Base-by-base conservation (phyloP, 176 grass and related monocot genomes). In the Phyllostachys edulis region DNA sequence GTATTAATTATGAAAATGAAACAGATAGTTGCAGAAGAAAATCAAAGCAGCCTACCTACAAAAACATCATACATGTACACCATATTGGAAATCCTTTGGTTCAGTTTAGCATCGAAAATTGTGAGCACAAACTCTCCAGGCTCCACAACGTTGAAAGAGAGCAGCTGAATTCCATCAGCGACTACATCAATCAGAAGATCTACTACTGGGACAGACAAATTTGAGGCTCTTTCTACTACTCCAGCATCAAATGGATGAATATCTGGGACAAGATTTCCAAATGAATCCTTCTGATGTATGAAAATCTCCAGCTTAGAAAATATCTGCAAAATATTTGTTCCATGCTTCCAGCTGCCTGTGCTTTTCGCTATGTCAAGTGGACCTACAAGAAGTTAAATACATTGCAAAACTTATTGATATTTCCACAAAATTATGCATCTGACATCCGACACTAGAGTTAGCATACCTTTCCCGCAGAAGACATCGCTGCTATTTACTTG, bases 251-350 rank as follows among this genome's bases (percentile, higher is more conserved):
- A 84, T 44, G 78, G 75, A 77, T 84, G 85, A 17, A 88, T 85
- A 29, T 74, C 88, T 0, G 81, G 86, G 36, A 93, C 90, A 34
- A 70, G 38, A 42, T 97, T 97, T 41, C 90, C 92, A 41, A 88
- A 97, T 1, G 51, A 34, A 78, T 97, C 95, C 77, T 67, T 92
- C 84, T 93, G 90, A 69, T 91, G 69, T 87, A 97, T 82, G 17
- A 97, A 88, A 1, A 97, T 56, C 87, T 94, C 95, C 51, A 91
- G 77, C 73, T 80, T 94, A 15, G 92, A 94, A 62, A 90, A 91
- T 44, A 94, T 81, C 73, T 92, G 87, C 59, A 97, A 54, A 17
- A 50, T 38, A 51, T 85, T 97, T 20, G 73, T 86, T 29, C 84
- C 87, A 76, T 88, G 67, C 68, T 88, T 93, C 95, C 92, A 97